Base-by-base conservation (phyloP, 345 rosid species). In the Erucastrum elatum region DNA sequence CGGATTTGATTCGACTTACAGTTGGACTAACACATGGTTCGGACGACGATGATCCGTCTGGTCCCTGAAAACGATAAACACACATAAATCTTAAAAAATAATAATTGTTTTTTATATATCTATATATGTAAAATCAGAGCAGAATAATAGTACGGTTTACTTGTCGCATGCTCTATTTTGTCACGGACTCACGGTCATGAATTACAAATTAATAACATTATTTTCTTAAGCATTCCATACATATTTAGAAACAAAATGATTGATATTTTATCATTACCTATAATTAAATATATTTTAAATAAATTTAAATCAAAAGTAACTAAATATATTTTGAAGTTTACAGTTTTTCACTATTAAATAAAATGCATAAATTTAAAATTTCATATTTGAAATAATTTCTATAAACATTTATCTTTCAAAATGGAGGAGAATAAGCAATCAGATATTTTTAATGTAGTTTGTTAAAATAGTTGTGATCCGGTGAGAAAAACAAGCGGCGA, bases 11-110 rank as follows among this genome's bases (percentile, higher is more conserved):
- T 41, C 2, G 63, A 87, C 94, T 89, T 78, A 94, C 98, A 8
- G 94, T 77, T 27, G 98, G 98, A 75, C 98, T 94, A 15, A 84
- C 92, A 63, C 98, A 94, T 71, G 94, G 88, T 72, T 91, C 98
- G 6, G 81, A 59, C 3, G 80, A 67, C 0, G 93, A 82, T 37
- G 86, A 81, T 63, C 97, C 97, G 2, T 85, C 71, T 3, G 91
- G 91, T 27, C 98, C 90, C 98, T 94, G 84, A 79, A 82, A 70
- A 27, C 37, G 10, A 31, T n/a, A 34, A 31, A 21, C 6, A 59
- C 8, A 44, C 4, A 61, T 0, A 51, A 39, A 7, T 53, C 13
- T 6, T 21, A 21, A 21, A 21, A 21, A 21, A 21, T 27, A 7
- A 7, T 60, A 56, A 53, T 37, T 33, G 29, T 25, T 37, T 7